These are phyloP conservation scores for Prunus mira DNA, from an alignment of 306 rosid genomes.

Conservation along the genomic window DNA sequence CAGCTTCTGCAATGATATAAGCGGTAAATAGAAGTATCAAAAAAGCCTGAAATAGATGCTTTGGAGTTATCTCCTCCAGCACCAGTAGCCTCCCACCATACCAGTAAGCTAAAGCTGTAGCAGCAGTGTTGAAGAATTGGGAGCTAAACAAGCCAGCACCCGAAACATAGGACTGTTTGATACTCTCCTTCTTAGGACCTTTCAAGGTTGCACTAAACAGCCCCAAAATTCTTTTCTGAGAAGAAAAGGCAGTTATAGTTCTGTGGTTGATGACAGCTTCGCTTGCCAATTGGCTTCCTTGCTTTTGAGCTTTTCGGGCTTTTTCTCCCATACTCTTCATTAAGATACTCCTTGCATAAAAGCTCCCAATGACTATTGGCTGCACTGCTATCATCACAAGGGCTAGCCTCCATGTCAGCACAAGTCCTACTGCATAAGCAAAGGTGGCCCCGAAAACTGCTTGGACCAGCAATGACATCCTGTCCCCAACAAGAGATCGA, in stretches of 20 bases:
- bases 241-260: conserved; percentile 81
- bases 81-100: conserved; percentile 78
- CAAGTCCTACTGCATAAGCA: conserved; percentile 66
- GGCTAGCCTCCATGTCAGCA: conserved; percentile 76
- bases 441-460: conserved; percentile 69
- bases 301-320: conserved; percentile 65
- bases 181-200: conserved; percentile 67
- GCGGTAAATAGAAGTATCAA: conserved; percentile 72
- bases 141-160: conserved; percentile 85
- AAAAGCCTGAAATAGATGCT: conserved; percentile 77
- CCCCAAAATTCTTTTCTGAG: conserved; percentile 70
- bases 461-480: conserved; percentile 69
- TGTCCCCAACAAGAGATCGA: conserved; percentile 81
- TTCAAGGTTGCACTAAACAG: conserved; percentile 58
- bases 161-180: conserved; percentile 81
- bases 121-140: conserved; percentile 73
- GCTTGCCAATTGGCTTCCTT: conserved; percentile 89
- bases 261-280: conserved; percentile 83
- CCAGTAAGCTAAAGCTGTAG: conserved; percentile 83
- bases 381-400: conserved; percentile 91
- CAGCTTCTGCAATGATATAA: conserved; percentile 85
- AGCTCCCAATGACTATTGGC: conserved; percentile 87
- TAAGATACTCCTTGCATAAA: conserved; percentile 70
- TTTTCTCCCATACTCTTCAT: conserved; percentile 78
- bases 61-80: conserved; percentile 39